These are phyloP conservation scores for Anethum foeniculum DNA, from an alignment of 140 eudicot genomes.

Conservation along the genomic window DNA sequence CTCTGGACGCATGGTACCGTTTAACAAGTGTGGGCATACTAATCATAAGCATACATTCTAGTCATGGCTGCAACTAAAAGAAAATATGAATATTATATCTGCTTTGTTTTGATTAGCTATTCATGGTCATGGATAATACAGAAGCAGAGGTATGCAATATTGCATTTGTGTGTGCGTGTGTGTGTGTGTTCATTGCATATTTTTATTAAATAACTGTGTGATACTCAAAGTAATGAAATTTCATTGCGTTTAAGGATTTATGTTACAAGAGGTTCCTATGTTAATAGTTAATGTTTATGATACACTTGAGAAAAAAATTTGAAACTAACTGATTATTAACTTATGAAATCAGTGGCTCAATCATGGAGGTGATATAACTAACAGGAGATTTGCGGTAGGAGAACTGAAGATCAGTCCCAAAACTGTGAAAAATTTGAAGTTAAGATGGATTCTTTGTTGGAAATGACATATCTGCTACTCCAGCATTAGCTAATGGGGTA, in stretches of 20 bases:
- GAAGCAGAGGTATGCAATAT: conserved; percentile 15
- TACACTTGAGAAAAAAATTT: not conserved
- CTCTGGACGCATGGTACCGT: too few species aligned
- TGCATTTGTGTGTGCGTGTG: not conserved
- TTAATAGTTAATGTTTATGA: not conserved
- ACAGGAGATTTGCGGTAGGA: conserved; percentile 36
- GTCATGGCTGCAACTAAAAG: not conserved
- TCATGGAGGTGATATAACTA: conserved; percentile 63
- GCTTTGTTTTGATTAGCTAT: not conserved
- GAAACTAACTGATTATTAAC: not conserved
- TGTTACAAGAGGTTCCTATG: not conserved
- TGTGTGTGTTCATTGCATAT: not conserved
- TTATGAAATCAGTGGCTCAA: conserved; percentile 46
- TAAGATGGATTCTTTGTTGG: conserved; percentile 68
- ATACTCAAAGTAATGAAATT: not conserved
- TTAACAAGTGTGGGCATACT: not conserved
- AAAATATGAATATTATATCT: not conserved
- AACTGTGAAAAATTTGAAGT: conserved; percentile 32
- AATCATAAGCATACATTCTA: not conserved
- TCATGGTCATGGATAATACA: not conserved
- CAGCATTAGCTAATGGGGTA: conserved; percentile 54
- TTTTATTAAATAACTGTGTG: not conserved
- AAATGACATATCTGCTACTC: conserved; percentile 67
- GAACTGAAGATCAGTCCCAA: conserved; percentile 43
- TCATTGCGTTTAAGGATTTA: too few species aligned